Percentiles rank a stretch among this genome's conserved stretches.
Evolutionary conservation across 805 yeast species (phyloP).

Genomic region (Saturnispora sanitii): DNA sequence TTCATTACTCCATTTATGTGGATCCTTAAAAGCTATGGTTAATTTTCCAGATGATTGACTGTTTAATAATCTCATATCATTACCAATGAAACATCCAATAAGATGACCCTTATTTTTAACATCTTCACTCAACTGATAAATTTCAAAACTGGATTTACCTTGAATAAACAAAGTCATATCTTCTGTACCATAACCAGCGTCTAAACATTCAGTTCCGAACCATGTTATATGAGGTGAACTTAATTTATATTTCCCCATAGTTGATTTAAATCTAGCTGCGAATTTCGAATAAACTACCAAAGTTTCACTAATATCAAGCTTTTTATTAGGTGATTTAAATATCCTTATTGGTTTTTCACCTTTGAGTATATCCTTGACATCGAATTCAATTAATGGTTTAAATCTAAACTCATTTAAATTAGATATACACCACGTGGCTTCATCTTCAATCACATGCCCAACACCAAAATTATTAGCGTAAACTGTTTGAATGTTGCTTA

Average conservation of each 20-base stretch:
- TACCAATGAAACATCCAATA: conserved; percentile 21
- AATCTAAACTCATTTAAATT: conserved; percentile 22
- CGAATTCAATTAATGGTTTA: conserved; percentile 19
- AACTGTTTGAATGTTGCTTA: conserved; percentile 18
- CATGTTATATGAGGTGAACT: conserved; percentile 22
- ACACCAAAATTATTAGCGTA: conserved; percentile 24
- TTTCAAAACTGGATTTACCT: conserved; percentile 21
- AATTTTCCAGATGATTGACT: conserved; percentile 21
- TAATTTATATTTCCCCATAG: conserved; percentile 16
- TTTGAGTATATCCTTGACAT: conserved; percentile 20
- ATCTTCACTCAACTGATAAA: conserved; percentile 19
- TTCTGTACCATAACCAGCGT: conserved; percentile 23
- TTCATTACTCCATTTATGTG: neutral
- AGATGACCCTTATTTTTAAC: conserved; percentile 17
- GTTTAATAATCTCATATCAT: conserved; percentile 18
- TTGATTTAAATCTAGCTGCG: conserved; percentile 21
- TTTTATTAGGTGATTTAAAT: conserved; percentile 18
- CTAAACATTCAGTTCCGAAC: conserved; percentile 20
- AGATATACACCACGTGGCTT: conserved; percentile 23
- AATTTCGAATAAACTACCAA: conserved; percentile 23
- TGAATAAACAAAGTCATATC: conserved; percentile 18
- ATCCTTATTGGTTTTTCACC: conserved; percentile 22
- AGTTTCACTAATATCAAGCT: conserved; percentile 18
- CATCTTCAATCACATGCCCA: conserved; percentile 19
- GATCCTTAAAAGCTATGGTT: conserved; percentile 12